These are phyloP conservation scores for Trichoderma citrinoviride DNA, from an alignment of 2,329 filamentous ascomycete species.

Conservation along the genomic window DNA sequence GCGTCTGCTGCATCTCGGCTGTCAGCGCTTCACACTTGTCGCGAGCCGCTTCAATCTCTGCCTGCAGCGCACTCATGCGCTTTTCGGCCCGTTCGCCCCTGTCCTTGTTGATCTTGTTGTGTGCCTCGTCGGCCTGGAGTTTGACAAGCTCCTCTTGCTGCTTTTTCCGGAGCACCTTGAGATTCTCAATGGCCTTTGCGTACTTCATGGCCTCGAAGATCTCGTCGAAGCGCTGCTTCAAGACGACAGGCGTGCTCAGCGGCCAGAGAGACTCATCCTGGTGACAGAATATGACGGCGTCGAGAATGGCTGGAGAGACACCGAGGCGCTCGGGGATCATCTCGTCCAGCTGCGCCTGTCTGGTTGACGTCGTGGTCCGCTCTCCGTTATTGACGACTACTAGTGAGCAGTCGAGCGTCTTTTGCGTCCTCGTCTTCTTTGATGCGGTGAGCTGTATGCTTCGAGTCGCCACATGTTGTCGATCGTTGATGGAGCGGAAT, in stretches of 20 bases:
- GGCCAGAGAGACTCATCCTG: slow-evolving; percentile 98
- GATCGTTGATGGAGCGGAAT: slow-evolving; percentile 75
- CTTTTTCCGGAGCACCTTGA: slow-evolving; percentile 81
- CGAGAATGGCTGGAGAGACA: slow-evolving; percentile 84
- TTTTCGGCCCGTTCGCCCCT: slow-evolving; percentile 71
- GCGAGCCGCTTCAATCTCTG: slow-evolving; percentile 61
- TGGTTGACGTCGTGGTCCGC: slow-evolving; percentile 72
- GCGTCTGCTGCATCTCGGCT: slow-evolving; percentile 59
- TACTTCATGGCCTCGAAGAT: slow-evolving; percentile 98
- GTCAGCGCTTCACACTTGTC: slow-evolving; percentile 58
- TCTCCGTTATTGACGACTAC: slow-evolving; percentile 77
- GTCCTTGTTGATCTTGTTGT: slow-evolving; percentile 81
- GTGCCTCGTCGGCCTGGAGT: slow-evolving; percentile 70
- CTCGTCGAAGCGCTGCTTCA: slow-evolving; percentile 95
- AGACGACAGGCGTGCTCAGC: slow-evolving; percentile 76
- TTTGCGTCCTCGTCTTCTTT: slow-evolving; percentile 71
- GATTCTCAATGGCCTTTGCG: slow-evolving; percentile 94
- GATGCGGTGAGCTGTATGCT: slow-evolving; percentile 84
- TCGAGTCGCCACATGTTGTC: slow-evolving; percentile 78
- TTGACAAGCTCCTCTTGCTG: slow-evolving; percentile 72
- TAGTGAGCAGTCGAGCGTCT: slow-evolving; percentile 80
- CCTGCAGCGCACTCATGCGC: slow-evolving; percentile 60
- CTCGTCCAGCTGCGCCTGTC: slow-evolving; percentile 76
- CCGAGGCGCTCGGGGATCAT: slow-evolving; percentile 84
- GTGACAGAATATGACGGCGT: slow-evolving; percentile 97